These are phyloP conservation scores for Thamnidium elegans DNA, from an alignment of 192 early-diverging fungal genomes.

Conservation along the genomic window DNA sequence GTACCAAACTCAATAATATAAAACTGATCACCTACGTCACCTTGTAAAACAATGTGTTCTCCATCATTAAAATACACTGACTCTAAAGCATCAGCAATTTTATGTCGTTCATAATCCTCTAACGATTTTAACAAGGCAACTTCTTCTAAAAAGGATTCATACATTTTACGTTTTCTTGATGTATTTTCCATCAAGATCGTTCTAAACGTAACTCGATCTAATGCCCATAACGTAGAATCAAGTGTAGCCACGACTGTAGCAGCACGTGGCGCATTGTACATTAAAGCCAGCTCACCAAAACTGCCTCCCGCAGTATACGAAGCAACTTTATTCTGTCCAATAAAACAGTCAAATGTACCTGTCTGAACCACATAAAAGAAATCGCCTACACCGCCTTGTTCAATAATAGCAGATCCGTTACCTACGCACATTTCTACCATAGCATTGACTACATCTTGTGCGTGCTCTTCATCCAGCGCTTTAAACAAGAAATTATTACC, in stretches of 20 bases:
- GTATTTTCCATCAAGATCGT: slow-evolving; percentile 98
- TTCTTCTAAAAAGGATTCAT: slow-evolving; percentile 94
- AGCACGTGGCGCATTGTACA: slow-evolving; percentile 98
- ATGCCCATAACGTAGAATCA: slow-evolving; percentile 88
- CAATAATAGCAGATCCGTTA: slow-evolving; percentile 74
- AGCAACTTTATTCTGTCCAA: slow-evolving; percentile 68
- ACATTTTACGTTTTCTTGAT: slow-evolving; percentile 89
- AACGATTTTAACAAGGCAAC: slow-evolving; percentile 84
- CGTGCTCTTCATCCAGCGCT: slow-evolving; percentile 93
- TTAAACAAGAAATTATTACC: slow-evolving; percentile 92
- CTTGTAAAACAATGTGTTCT: slow-evolving; percentile 85
- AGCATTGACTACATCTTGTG: slow-evolving; percentile 90
- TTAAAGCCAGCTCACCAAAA: slow-evolving; percentile 98
- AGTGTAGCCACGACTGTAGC: slow-evolving; percentile 90
- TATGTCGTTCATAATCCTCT: slow-evolving; percentile 96
- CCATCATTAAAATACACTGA: slow-evolving; percentile 83
- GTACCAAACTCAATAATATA: slow-evolving; percentile 95
- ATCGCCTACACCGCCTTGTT: slow-evolving; percentile 94
- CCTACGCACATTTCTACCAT: slow-evolving; percentile 88
- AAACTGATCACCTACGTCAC: slow-evolving; percentile 91
- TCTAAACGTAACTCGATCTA: slow-evolving; percentile 97
- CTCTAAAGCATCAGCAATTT: slow-evolving; percentile 97
- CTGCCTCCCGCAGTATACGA: slow-evolving; percentile 80
- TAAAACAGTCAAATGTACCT: slow-evolving; percentile 90
- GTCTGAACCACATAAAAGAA: slow-evolving; percentile 98